Evolutionary conservation across 2,329 filamentous ascomycete genomes (phyloP), one percentile per base, ranked within the genome.

Genomic region (Botrytis fabae): DNA sequence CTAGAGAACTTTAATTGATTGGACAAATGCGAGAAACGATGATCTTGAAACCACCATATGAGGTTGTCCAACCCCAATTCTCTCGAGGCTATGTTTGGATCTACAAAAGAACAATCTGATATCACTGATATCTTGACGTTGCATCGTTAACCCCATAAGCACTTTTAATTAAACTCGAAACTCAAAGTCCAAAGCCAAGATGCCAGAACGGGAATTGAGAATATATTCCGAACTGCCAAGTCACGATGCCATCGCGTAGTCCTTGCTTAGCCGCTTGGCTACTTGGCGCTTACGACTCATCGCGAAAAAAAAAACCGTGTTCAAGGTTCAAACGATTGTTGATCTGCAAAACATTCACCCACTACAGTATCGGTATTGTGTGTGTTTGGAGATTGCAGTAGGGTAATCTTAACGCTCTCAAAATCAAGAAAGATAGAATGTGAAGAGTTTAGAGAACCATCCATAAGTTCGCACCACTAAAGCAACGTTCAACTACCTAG

Each of bases 181-280:
- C 54, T 14, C n/a, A n/a, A n/a, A 12, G 7, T 14, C n/a, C 28
- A 18, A 28, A 70, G 68, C 28, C 28, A 51, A 48, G 68, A 38
- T 25, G 10, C 18, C 4, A 46, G 2, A 35, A 51, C 48, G 28
- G 35, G 32, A 70, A 38, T 2, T 20, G n/a, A 16, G 8, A 48
- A 38, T 70, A n/a, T 48, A 62, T 69, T 20, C 35, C 42, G 57
- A 70, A 62, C 57, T 62, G 42, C 68, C 32, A 70, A 70, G 57
- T 32, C 9, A 16, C 28, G 14, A 42, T 62, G 14, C 25, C 38
- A 18, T 42, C 25, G 22, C 10, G 40, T 9, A 28, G 35, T 68
- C 22, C 25, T 22, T 18, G 22, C 38, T 46, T 48, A 42, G 20
- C 25, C 20, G 14, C 28, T 61, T 70, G 68, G 38, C 57, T 18